phyloP scores from a whole-genome alignment of 441 rosid genomes.

The Syzygium syzygioides region DNA sequence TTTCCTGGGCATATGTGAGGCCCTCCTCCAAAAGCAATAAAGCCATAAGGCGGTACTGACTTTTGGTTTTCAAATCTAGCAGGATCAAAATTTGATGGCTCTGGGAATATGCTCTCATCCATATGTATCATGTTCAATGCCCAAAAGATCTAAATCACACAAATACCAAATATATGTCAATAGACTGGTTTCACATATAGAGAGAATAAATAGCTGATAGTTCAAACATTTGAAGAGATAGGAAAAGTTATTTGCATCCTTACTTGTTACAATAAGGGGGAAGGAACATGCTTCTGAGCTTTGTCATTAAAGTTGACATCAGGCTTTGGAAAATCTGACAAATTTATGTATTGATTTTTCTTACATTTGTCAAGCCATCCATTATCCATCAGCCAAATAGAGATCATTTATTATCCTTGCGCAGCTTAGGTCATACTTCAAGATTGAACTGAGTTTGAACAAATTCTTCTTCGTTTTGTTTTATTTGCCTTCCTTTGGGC shows the following conservation, averaged over 20 bases:
- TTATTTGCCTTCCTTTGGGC: not conserved
- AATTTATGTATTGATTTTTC: not conserved
- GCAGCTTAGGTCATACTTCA: not conserved
- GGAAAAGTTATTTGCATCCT: conserved; percentile 11
- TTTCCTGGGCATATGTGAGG: conserved; percentile 46
- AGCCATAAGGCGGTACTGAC: conserved; percentile 37
- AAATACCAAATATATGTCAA: not conserved
- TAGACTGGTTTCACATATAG: too few relatives aligned
- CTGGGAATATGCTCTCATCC: conserved; percentile 34
- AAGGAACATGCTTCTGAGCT: not conserved
- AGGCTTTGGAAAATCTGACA: not conserved
- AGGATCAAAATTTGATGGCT: conserved; percentile 38
- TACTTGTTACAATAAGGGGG: conserved; percentile 7
- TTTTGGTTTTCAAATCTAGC: conserved; percentile 32
- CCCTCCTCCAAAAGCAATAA: conserved; percentile 40
- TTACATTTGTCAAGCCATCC: not conserved
- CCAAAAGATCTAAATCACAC: conserved; percentile 36
- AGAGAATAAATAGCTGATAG: not conserved
- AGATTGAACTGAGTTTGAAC: not conserved
- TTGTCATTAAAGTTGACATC: not conserved
- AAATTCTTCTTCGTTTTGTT: not conserved
- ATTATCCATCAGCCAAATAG: not conserved
- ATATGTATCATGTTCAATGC: conserved; percentile 34
- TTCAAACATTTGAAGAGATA: not conserved
- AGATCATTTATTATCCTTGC: not conserved